phyloP scores from a whole-genome alignment of 495 filamentous ascomycete species.

The Aspergillus sclerotiicarbonarius region DNA sequence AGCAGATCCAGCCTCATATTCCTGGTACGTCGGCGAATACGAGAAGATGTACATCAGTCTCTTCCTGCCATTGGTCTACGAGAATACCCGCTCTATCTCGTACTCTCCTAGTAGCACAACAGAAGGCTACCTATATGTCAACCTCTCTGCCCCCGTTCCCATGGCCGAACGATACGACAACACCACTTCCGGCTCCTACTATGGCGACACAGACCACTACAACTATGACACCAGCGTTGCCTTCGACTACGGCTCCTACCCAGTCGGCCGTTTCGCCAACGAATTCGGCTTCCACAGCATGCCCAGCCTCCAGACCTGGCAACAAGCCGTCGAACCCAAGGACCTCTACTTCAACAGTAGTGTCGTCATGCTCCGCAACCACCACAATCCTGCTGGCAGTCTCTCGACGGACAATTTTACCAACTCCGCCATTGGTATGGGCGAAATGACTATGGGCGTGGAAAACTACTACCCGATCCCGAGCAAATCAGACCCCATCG shows the following conservation, averaged over 20 bases:
- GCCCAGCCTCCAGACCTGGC: slow-evolving; percentile 63
- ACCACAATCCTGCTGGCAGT: slow-evolving; percentile 58
- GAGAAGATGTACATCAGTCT: slow-evolving; percentile 61
- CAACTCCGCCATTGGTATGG: slow-evolving; percentile 49
- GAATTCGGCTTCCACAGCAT: slow-evolving; percentile 69
- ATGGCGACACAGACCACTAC: slow-evolving; percentile 70
- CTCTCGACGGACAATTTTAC: slow-evolving; percentile 40
- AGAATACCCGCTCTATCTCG: slow-evolving; percentile 62
- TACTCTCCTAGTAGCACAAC: slow-evolving; percentile 67
- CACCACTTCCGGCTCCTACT: slow-evolving; percentile 52
- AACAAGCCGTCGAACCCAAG: slow-evolving; percentile 47
- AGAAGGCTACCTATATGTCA: slow-evolving; percentile 60
- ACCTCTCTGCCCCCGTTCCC: slow-evolving; percentile 56
- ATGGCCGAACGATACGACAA: slow-evolving; percentile 64
- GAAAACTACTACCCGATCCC: slow-evolving; percentile 63
- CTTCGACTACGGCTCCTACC: slow-evolving; percentile 57
- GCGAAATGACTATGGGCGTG: slow-evolving; percentile 62
- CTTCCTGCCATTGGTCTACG: slow-evolving; percentile 60
- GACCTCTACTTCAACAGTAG: slow-evolving; percentile 62
- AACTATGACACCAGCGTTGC: slow-evolving; percentile 57
- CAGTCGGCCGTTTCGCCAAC: slow-evolving; percentile 62
- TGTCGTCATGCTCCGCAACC: slow-evolving; percentile 60
- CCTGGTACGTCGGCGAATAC: slow-evolving; percentile 54
- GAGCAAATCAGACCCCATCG: slow-evolving; percentile 51
- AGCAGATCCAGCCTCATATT: slow-evolving; percentile 44